phyloP scores from a whole-genome alignment of 2,329 filamentous ascomycete species.

The Cercospora canescens region DNA sequence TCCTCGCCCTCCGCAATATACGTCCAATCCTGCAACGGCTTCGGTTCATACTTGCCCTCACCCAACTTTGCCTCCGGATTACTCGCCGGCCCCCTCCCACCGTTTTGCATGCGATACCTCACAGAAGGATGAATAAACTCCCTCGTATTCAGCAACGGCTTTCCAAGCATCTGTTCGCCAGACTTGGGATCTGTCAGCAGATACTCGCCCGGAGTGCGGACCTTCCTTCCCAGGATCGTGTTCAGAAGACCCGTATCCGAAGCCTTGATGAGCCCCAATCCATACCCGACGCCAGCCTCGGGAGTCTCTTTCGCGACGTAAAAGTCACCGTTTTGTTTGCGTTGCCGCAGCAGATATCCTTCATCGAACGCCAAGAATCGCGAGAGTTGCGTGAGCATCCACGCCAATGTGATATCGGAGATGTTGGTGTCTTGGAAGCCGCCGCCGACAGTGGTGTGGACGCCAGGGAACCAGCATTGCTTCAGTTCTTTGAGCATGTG shows the following conservation, averaged over 20 bases:
- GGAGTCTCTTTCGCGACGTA: slow-evolving; percentile 43
- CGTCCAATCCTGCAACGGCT: slow-evolving; percentile 14
- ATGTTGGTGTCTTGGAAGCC: slow-evolving; percentile 43
- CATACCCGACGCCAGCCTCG: slow-evolving; percentile 34
- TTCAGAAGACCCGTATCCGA: slow-evolving; percentile 43
- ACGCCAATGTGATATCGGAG: slow-evolving; percentile 53
- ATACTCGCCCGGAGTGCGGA: slow-evolving; percentile 48
- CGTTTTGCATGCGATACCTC: slow-evolving; percentile 42
- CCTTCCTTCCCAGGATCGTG: slow-evolving; percentile 42
- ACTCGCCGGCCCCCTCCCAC: slow-evolving; percentile 41
- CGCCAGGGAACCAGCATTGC: slow-evolving; percentile 49
- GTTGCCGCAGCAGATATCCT: slow-evolving; percentile 44
- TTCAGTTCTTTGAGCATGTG: slow-evolving; percentile 40
- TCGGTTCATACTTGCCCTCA: slow-evolving; percentile 9
- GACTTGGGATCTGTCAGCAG: slow-evolving; percentile 42
- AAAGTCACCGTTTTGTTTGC: slow-evolving; percentile 43
- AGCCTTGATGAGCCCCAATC: slow-evolving; percentile 46
- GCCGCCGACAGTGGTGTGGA: slow-evolving; percentile 44
- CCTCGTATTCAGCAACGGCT: slow-evolving; percentile 43
- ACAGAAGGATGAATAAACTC: slow-evolving; percentile 53
- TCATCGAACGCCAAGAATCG: slow-evolving; percentile 44
- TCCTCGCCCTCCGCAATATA: slow-evolving; percentile 13
- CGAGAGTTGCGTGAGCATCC: slow-evolving; percentile 55
- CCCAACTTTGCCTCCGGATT: slow-evolving; percentile 11
- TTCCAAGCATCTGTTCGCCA: slow-evolving; percentile 38